phyloP scores from a whole-genome alignment of 202 grass and related monocot species.

The Elaeis oleifera region DNA sequence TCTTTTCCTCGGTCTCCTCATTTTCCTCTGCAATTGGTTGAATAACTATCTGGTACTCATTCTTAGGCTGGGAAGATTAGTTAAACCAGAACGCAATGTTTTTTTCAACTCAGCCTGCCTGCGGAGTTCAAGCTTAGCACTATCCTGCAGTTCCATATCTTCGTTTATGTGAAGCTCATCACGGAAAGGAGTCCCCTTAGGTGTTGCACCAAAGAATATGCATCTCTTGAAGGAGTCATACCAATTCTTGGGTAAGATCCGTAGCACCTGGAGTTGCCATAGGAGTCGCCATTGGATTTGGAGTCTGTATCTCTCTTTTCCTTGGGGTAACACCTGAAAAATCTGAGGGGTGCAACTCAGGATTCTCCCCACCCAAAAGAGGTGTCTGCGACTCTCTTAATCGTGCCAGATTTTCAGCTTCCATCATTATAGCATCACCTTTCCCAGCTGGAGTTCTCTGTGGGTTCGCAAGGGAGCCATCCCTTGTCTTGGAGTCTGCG shows the following conservation, averaged over 20 bases:
- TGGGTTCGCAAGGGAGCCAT: constrained; percentile 52
- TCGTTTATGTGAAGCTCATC: constrained; percentile 81
- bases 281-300: constrained; percentile 80
- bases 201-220: constrained; percentile 48
- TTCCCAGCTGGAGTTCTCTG: constrained; percentile 73
- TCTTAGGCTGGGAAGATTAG: constrained; percentile 56
- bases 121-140: constrained; percentile 43
- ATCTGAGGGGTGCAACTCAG: constrained; percentile 82
- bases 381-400: constrained; percentile 85
- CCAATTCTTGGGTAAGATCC: constrained; percentile 57
- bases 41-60: constrained; percentile 84
- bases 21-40: constrained; percentile 55
- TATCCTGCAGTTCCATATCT: constrained; percentile 62
- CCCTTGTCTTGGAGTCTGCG: constrained; percentile 67
- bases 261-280: constrained; percentile 50
- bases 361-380: constrained; percentile 81
- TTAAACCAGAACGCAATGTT: constrained; percentile 47
- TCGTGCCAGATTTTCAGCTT: constrained; percentile 85
- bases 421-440: constrained; percentile 94
- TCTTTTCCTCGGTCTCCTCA: constrained; percentile 50
- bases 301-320: constrained; percentile 73
- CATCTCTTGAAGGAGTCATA: constrained; percentile 72
- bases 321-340: constrained; percentile 79
- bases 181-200: constrained; percentile 63
- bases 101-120: constrained; percentile 63